Conservation (phyloP, 1,284 basidiomycete species). For the Cutaneotrichosporon cyanovorans region DNA sequence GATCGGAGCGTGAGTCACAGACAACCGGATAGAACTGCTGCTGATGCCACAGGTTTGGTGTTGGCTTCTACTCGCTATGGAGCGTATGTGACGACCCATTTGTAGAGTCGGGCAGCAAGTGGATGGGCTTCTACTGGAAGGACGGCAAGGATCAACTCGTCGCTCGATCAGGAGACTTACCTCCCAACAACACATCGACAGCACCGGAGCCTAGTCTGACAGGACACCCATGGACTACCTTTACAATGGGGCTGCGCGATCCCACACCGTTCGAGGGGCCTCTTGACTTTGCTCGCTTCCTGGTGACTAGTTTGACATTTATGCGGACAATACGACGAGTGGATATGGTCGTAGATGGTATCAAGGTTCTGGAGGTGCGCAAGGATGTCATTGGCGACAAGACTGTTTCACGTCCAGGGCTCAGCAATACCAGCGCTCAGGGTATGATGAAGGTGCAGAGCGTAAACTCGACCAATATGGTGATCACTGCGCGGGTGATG, state of each 20-base stretch:
- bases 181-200: conserved; percentile 42
- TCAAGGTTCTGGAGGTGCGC: conserved; percentile 63
- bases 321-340: conserved; percentile 75
- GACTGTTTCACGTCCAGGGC: conserved; percentile 51
- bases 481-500: conserved; percentile 75
- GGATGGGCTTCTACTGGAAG: conserved; percentile 98
- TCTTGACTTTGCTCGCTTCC: conserved; percentile 81
- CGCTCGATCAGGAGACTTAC: conserved; percentile 64
- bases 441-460: conserved; percentile 62
- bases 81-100: conserved; percentile 70
- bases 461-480: conserved; percentile 62
- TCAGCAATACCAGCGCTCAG: conserved; percentile 46
- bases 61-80: conserved; percentile 51
- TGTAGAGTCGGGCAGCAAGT: conserved; percentile 78
- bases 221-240: conserved; percentile 68
- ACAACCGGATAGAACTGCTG: no score
- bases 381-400: conserved; percentile 62
- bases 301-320: conserved; percentile 89
- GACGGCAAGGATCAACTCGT: conserved; percentile 78
- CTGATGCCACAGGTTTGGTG: conserved; percentile 39
- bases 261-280: conserved; percentile 68
- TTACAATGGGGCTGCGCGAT: conserved; percentile 84
- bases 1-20: conserved; percentile 47
- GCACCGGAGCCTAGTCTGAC: conserved; percentile 27
- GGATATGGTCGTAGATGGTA: conserved; percentile 70